These are phyloP conservation scores for Candida vartiovaarae DNA, from an alignment of 805 yeast genomes.

Conservation along the genomic window DNA sequence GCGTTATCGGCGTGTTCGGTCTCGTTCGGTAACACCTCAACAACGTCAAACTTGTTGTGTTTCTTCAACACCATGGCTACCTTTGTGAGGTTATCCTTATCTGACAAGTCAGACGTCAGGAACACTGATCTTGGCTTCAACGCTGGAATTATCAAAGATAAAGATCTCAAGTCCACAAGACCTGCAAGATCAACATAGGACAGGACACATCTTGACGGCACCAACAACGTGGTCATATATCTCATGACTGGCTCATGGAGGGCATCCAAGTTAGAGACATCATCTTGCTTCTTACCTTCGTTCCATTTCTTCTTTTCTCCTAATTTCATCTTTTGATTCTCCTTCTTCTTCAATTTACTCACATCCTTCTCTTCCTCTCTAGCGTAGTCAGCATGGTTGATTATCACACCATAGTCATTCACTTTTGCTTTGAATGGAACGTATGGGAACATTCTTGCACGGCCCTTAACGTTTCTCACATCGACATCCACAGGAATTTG, in stretches of 20 bases:
- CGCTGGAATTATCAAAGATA: constrained; percentile 67
- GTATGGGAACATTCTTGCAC: constrained; percentile 69
- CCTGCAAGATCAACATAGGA: constrained; percentile 80
- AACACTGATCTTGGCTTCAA: constrained; percentile 73
- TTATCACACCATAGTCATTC: constrained; percentile 85
- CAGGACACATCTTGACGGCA: constrained; percentile 60
- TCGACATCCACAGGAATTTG: constrained; percentile 27
- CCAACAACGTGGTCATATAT: constrained; percentile 24
- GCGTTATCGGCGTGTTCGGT: constrained; percentile 46
- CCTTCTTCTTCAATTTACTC: constrained; percentile 22
- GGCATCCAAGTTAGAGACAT: constrained; percentile 42
- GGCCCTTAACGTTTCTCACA: constrained; percentile 22
- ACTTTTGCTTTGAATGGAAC: constrained; percentile 47
- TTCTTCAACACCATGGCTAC: constrained; percentile 17
- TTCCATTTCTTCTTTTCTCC: constrained; percentile 33
- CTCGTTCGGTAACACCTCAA: constrained; percentile 29
- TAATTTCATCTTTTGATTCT: constrained; percentile 22
- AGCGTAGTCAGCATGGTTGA: constrained; percentile 58
- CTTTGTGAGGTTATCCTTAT: constrained; percentile 6
- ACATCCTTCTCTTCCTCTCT: constrained; percentile 41
- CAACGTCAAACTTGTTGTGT: constrained; percentile 27
- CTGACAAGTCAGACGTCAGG: constrained; percentile 40
- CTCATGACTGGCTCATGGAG: constrained; percentile 45
- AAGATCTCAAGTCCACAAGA: constrained; percentile 74
- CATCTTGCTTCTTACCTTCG: constrained; percentile 40